Evolutionary conservation across 2,329 filamentous ascomycete genomes (phyloP).

Genomic region (Arthrobotrys conoides): DNA sequence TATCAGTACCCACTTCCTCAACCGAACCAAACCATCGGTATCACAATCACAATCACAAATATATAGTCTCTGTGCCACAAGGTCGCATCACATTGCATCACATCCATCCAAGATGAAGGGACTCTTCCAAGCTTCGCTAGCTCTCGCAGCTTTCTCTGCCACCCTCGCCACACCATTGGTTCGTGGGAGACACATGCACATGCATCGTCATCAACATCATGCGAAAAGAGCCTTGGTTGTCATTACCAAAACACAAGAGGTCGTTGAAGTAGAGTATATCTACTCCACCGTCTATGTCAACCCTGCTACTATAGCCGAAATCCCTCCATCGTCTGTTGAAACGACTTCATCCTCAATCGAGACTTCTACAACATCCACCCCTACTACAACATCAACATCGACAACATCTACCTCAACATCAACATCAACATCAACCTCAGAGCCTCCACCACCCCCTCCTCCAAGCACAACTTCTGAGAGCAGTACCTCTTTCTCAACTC

Average conservation of each 20-base stretch:
- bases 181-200: constrained; percentile 28
- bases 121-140: constrained; percentile 46
- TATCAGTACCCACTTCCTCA: background rate
- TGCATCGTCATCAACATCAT: constrained; percentile 45
- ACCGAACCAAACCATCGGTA: background rate
- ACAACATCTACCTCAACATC: constrained; percentile 7
- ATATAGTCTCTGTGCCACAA: background rate
- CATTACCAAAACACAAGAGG: constrained; percentile 51
- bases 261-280: constrained; percentile 56
- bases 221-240: constrained; percentile 55
- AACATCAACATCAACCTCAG: constrained; percentile 8
- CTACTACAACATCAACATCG: constrained; percentile 16
- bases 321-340: background rate
- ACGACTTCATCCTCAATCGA: constrained; percentile 14
- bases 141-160: constrained; percentile 39
- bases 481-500: constrained; percentile 32
- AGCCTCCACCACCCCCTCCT: constrained; percentile 37
- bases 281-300: constrained; percentile 50
- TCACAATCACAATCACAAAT: constrained; percentile 11
- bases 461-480: constrained; percentile 40
- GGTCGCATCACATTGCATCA: background rate
- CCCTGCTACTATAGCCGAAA: constrained; percentile 10
- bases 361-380: constrained; percentile 19
- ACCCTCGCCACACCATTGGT: constrained; percentile 32
- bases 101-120: constrained; percentile 47